Base-by-base conservation (phyloP, 257 asterid genomes). In the Anisodus tanguticus region DNA sequence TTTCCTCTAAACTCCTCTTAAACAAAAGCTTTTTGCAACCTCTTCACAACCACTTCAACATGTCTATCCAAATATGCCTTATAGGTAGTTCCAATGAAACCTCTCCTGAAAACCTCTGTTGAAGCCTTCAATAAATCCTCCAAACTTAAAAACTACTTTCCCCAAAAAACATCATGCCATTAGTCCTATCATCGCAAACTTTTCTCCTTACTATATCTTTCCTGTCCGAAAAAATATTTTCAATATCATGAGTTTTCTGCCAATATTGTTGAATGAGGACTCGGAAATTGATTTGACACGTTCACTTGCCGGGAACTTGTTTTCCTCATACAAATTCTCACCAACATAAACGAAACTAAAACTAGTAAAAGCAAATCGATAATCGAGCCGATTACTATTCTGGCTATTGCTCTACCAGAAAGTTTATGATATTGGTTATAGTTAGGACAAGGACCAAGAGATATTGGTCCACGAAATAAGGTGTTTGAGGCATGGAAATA, bases 101-200 rank as follows among this genome's bases (percentile, higher is more conserved):
- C 97, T 43, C 87, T 91, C 7, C 94, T 94, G 58, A 93, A 59
- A 4, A 87, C 89, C 88, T 92, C 94, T 2, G 97, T 95, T 0
- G 92, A 90, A 51, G 95, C 86, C 47, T 85, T 87, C 85, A 93
- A 83, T 84, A 93, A 86, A 41, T 86, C 91, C 58, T 88, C 85
- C 87, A 92, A 83, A 43, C 82, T 88, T 80, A 92, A 90, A 1
- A 4, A 3, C 55, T 81, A 6, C 84, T 85, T 10, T 84, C 86
- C 13, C 88, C 92, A 11, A 92, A 77, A 68, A 91, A 91, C 49
- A 92, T 89, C 64, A 93, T 83, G 5, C 90, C 93, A 1, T 86
- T 91, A 17, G 26, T 49, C 66, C 47, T 86, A n/a, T 69, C 80
- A 7, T 74, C 85, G 45, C 54, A 79, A 2, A 8, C 66, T 35